Evolutionary conservation across 305 asterid genomes (phyloP).

Genomic region (Fraxinus velutina): DNA sequence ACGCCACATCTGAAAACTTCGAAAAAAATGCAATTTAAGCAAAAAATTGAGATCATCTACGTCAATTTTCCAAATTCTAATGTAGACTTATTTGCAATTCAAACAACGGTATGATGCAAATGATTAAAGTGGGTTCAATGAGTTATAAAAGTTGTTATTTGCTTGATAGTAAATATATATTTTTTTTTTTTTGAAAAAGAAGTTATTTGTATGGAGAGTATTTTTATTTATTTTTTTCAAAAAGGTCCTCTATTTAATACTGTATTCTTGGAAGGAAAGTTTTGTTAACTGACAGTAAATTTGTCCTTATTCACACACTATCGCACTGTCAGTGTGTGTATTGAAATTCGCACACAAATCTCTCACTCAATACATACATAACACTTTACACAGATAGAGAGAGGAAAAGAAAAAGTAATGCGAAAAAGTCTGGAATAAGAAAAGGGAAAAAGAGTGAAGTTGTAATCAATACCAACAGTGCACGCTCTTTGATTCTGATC

Average conservation of each 20-base stretch:
- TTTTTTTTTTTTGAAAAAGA: too few species aligned
- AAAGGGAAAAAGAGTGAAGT: slow-evolving; percentile 20
- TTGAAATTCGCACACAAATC: slow-evolving; percentile 22
- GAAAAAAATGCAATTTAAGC: neutral
- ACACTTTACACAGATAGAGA: slow-evolving; percentile 5
- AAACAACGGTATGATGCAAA: neutral
- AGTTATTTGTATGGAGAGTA: neutral
- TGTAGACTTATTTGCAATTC: neutral
- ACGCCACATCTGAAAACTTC: neutral
- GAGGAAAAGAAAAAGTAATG: slow-evolving; percentile 24
- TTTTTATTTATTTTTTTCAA: too few species aligned
- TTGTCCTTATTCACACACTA: slow-evolving; percentile 1
- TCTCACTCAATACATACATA: slow-evolving; percentile 6
- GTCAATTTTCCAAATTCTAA: neutral
- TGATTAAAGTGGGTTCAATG: neutral
- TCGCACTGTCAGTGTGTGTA: slow-evolving; percentile 37
- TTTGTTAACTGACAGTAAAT: neutral
- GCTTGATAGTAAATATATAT: too few species aligned
- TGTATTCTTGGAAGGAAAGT: neutral
- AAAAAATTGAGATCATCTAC: neutral
- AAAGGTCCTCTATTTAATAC: neutral
- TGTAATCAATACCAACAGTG: slow-evolving; percentile 32
- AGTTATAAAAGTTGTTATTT: too few species aligned
- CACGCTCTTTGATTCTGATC: slow-evolving; percentile 47
- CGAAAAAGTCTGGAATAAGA: slow-evolving; percentile 28